Percentiles rank a stretch among this genome's conserved stretches.
Conservation (phyloP, 768 basidiomycete species). For the Boletellus ananas region DNA sequence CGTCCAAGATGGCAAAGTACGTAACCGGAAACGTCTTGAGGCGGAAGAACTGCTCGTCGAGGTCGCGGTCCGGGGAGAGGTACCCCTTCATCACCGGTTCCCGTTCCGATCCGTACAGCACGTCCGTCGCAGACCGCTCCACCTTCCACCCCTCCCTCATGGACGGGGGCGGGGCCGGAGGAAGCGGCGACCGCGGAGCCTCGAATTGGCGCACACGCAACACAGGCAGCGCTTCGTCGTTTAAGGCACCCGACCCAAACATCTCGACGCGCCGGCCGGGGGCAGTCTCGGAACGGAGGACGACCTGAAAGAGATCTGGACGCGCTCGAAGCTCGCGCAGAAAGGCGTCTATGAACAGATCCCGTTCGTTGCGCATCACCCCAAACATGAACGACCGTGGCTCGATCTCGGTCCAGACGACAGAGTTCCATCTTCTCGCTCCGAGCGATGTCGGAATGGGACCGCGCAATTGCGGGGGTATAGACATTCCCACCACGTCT, state of each 20-base stretch:
- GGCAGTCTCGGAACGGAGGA: slow-evolving; percentile 28
- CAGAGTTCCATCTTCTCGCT: slow-evolving; percentile 10
- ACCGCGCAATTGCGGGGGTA: neutral
- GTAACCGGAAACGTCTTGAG: slow-evolving; percentile 31
- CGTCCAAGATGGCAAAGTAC: slow-evolving; percentile 29
- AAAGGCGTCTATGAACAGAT: slow-evolving; percentile 26
- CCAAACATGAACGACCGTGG: slow-evolving; percentile 29
- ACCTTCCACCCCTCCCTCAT: slow-evolving; percentile 12
- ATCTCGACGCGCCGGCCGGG: slow-evolving; percentile 19
- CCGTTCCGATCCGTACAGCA: slow-evolving; percentile 16
- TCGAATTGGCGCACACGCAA: slow-evolving; percentile 19
- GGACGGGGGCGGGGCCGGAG: neutral
- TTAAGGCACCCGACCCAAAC: slow-evolving; percentile 22
- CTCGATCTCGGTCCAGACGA: slow-evolving; percentile 25
- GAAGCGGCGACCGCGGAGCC: slow-evolving; percentile 8
- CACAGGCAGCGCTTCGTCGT: slow-evolving; percentile 6
- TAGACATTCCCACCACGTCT: slow-evolving; percentile 13
- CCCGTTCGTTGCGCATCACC: slow-evolving; percentile 26
- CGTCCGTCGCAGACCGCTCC: slow-evolving; percentile 12
- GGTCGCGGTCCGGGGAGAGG: neutral
- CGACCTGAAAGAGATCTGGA: slow-evolving; percentile 31
- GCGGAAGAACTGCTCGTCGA: slow-evolving; percentile 23
- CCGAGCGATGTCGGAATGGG: slow-evolving; percentile 4
- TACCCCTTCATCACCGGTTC: slow-evolving; percentile 1
- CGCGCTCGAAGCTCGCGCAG: slow-evolving; percentile 28